Evolutionary conservation across 257 asterid species (phyloP), one percentile per base, ranked within the genome.

Genomic region (Plantago ovata): DNA sequence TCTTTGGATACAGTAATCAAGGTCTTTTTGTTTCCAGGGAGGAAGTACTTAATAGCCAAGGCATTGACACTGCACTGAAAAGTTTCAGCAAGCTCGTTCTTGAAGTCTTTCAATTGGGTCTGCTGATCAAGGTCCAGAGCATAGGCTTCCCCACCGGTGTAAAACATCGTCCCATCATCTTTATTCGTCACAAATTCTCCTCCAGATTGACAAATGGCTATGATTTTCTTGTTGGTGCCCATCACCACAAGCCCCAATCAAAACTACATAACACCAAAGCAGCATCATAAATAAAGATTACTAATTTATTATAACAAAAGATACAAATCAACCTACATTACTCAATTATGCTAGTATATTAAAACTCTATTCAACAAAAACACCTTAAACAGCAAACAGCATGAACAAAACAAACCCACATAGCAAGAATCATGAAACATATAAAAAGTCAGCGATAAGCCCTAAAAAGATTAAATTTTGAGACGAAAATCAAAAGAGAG

Each of bases 151-250:
- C 98, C 98, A 1, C 98, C 97, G 0, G 83, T 51, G 60, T 89
- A 93, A 50, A 70, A 74, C 64, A 93, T 65, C 7, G 95, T 80
- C 15, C 95, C 89, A 16, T 76, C 93, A 10, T 88, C 98, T 61
- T 84, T 80, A 62, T 73, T 86, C 10, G 89, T 76, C 63, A 73
- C 75, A 59, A 93, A 89, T 51, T 86, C 95, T 33, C 98, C 98
- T 43, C 98, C 98, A 57, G 95, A 86, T 69, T 88, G 96, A 72
- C 98, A 92, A 62, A 89, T 86, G 19, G 95, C 95, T 42, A 88
- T 88, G 63, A 89, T 82, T 74, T 81, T 88, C 78, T 88, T 28
- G 36, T 28, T 93, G 1, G 82, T 22, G 53, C 81, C 84, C 95
- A 87, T 82, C 59, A 46, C 72, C 69, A 58, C 58, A 62, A 47